Base-by-base conservation (phyloP, 768 basidiomycete genomes). In the Rhodotorula taiwanensis region DNA sequence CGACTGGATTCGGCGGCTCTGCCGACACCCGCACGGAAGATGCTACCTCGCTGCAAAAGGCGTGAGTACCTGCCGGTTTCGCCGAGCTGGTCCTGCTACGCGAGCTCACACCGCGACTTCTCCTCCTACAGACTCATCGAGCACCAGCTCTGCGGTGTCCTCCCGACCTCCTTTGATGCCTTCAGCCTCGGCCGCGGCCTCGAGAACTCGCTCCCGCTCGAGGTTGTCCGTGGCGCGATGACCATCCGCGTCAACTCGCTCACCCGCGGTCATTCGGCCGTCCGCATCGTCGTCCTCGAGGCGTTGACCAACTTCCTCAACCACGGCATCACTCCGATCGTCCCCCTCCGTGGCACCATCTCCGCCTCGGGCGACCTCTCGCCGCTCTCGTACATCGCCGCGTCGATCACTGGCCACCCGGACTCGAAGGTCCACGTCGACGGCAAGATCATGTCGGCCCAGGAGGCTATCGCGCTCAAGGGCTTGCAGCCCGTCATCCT, bases 221-320 rank as follows among this genome's bases (percentile, higher is more conserved):
- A 87, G 4, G 90, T 90, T 87, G 88, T 90, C 36, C 84, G 89
- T 56, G 89, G 86, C 18, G 88, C 89, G 2, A 89, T 92, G 71
- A 76, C 89, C 15, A 80, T 93, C 70, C 87, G 89, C 69, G 86
- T 88, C 80, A 93, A 92, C 76, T 89, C 88, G 7, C 82, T 93
- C 47, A 84, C 89, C 57, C 85, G 89, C 10, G 89, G 89, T 0
- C 90, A 92, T 76, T 89, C 88, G 27, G 90, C 87, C 39, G 83
- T 93, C 18, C 82, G 89, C 42, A 84, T 84, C 81, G 83, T 85
- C 64, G 81, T 92, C 53, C 82, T 92, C 61, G 80, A 87, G 74
- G 84, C 84, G 72, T 89, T 93, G 83, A 81, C 81, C 63, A 80
- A 82, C 25, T 80, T 90, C 47, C 81, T 93, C 44, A 77, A 79